Percentiles rank a stretch among this genome's conserved stretches.
phyloP scores from a whole-genome alignment of 768 basidiomycete species.

The Termitomyces bulborhizus region DNA sequence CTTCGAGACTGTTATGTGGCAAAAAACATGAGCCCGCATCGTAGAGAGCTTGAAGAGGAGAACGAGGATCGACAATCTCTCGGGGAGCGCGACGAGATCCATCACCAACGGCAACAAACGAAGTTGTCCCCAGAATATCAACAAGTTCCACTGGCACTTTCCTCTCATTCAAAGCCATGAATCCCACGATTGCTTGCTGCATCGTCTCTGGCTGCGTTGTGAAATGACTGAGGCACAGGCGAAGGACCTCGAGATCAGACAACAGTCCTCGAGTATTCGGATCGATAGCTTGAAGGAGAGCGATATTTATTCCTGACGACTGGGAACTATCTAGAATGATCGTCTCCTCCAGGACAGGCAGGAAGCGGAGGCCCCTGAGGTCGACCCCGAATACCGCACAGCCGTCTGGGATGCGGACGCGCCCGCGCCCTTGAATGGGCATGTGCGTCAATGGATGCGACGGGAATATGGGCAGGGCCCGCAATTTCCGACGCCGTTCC shows the following conservation, averaged over 20 bases:
- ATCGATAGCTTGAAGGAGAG: slow-evolving; percentile 21
- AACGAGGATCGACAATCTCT: slow-evolving; percentile 25
- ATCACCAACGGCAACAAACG: slow-evolving; percentile 22
- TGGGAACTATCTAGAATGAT: slow-evolving; percentile 23
- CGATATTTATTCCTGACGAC: slow-evolving; percentile 5
- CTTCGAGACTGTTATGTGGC: slow-evolving; percentile 2
- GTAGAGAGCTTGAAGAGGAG: slow-evolving; percentile 24
- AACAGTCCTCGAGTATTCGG: slow-evolving; percentile 12
- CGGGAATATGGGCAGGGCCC: slow-evolving; percentile 3
- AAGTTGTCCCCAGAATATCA: slow-evolving; percentile 15
- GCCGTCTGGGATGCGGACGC: slow-evolving; percentile 1
- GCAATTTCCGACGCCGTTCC: slow-evolving; percentile 5
- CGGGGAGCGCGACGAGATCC: slow-evolving; percentile 17
- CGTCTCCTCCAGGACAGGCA: slow-evolving; percentile 16
- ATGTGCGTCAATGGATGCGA: neutral
- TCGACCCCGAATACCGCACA: neutral
- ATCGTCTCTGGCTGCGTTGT: slow-evolving; percentile 18
- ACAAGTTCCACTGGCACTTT: slow-evolving; percentile 21
- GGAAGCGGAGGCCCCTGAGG: slow-evolving; percentile 21
- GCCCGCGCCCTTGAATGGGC: neutral
- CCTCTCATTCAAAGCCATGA: slow-evolving; percentile 18
- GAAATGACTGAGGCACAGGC: slow-evolving; percentile 23
- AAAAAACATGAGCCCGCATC: slow-evolving; percentile 9
- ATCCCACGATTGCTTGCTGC: slow-evolving; percentile 21
- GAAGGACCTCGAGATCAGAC: slow-evolving; percentile 19